Conservation (phyloP, 2,329 filamentous ascomycete genomes). For the Cercospora citrullina region DNA sequence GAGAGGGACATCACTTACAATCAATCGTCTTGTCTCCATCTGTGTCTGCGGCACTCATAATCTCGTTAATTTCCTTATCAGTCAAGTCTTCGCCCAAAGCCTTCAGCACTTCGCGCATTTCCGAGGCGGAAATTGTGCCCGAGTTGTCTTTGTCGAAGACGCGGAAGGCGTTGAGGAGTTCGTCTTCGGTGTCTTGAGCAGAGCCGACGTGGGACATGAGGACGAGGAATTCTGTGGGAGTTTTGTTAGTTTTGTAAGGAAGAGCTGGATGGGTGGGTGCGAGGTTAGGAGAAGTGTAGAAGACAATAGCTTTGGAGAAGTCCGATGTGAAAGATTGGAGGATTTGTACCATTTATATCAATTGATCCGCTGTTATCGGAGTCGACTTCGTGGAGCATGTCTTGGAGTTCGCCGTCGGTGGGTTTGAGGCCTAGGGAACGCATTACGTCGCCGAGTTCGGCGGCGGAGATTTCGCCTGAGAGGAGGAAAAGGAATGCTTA, state of each 20-base stretch:
- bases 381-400: constrained; percentile 26
- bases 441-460: constrained; percentile 25
- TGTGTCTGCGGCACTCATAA: constrained; percentile 23
- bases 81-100: constrained; percentile 21
- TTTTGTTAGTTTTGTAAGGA: too few species aligned
- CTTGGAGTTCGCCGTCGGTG: constrained; percentile 22
- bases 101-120: constrained; percentile 23
- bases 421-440: constrained; percentile 22
- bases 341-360: constrained; percentile 18
- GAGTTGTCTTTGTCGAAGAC: constrained; percentile 23
- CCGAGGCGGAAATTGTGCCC: constrained; percentile 22
- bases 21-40: constrained; percentile 23
- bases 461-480: constrained; percentile 24
- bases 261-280: too few species aligned
- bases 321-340: too few species aligned
- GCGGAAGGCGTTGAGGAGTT: constrained; percentile 21
- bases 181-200: constrained; percentile 21
- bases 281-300: too few species aligned
- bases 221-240: constrained; percentile 20
- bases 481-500: not conserved
- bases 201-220: constrained; percentile 22
- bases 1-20: constrained; percentile 11
- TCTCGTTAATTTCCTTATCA: constrained; percentile 23
- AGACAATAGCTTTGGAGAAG: too few species aligned
- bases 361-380: constrained; percentile 22